Evolutionary conservation across 352 stramenopile species (phyloP).

Genomic region (Phytopythium ostracodes): DNA sequence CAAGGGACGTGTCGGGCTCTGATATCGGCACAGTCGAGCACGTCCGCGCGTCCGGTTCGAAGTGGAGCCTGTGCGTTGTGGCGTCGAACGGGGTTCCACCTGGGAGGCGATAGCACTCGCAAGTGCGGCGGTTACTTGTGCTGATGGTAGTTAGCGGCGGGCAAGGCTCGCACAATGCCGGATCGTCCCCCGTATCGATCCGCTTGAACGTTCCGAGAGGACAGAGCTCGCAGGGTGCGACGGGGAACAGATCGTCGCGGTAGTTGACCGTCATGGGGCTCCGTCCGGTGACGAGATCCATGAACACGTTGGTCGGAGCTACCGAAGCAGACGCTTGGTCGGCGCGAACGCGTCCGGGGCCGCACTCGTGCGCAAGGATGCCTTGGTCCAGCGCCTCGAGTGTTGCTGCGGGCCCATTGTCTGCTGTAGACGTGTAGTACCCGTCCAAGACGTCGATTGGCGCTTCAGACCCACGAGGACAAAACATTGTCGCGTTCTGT

Average conservation of each 20-base stretch:
- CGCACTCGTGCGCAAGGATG: slow-evolving; percentile 20
- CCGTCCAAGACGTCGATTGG: slow-evolving; percentile 22
- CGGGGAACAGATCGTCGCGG: slow-evolving; percentile 45
- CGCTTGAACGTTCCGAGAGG: slow-evolving; percentile 73
- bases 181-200: slow-evolving; percentile 30
- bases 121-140: slow-evolving; percentile 45
- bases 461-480: slow-evolving; percentile 25
- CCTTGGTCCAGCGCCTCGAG: neutral
- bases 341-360: slow-evolving; percentile 30
- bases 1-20: slow-evolving; percentile 7
- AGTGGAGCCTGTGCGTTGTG: slow-evolving; percentile 27
- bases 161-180: slow-evolving; percentile 43
- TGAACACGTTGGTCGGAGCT: slow-evolving; percentile 22
- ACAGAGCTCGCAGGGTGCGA: slow-evolving; percentile 55
- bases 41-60: slow-evolving; percentile 17
- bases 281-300: slow-evolving; percentile 36
- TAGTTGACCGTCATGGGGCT: slow-evolving; percentile 57
- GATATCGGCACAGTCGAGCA: slow-evolving; percentile 12
- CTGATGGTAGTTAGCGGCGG: slow-evolving; percentile 39
- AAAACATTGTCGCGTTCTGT: slow-evolving; percentile 33
- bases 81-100: slow-evolving; percentile 35
- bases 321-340: neutral
- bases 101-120: slow-evolving; percentile 54
- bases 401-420: neutral
- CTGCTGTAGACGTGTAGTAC: slow-evolving; percentile 49